A percentile compares a stretch with the other conserved stretches of the same genome.
phyloP scores from a whole-genome alignment of 83 land plant genomes.

The Picea abies region DNA sequence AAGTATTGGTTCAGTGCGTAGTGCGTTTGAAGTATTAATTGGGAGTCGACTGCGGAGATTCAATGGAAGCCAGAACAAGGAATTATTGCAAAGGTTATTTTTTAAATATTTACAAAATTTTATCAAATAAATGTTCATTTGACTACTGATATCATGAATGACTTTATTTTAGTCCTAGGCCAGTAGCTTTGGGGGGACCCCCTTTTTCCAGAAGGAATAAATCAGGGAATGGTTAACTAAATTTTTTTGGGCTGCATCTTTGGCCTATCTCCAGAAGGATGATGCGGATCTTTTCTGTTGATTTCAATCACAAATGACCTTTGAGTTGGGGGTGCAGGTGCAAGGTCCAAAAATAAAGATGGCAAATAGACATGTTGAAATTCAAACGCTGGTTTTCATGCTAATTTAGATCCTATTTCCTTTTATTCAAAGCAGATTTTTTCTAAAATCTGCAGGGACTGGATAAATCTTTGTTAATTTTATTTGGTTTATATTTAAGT shows the following conservation, averaged over 20 bases:
- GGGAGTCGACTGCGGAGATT: constrained; percentile 86
- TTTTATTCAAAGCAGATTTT: no score
- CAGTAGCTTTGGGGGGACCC: no score
- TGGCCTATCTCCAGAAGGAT: neutral
- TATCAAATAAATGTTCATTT: constrained; percentile 3
- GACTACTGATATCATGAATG: neutral
- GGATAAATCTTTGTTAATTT: no score
- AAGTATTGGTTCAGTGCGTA: constrained; percentile 88
- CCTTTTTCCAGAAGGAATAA: neutral
- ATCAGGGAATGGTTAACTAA: neutral
- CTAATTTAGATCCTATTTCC: no score
- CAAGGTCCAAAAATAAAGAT: neutral
- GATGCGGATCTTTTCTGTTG: neutral
- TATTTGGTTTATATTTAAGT: neutral
- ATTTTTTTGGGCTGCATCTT: neutral
- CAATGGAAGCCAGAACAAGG: constrained; percentile 71
- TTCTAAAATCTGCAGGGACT: no score
- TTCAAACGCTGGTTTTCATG: no score
- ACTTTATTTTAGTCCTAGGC: no score
- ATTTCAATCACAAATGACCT: neutral
- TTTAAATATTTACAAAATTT: neutral
- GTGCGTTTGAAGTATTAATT: constrained; percentile 95
- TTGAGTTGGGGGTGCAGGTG: constrained; percentile 11
- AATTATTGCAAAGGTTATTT: constrained; percentile 77
- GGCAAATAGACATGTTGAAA: neutral